These are phyloP conservation scores for Albophoma yamanashiensis DNA, from an alignment of 2,329 filamentous ascomycete species.

Conservation along the genomic window DNA sequence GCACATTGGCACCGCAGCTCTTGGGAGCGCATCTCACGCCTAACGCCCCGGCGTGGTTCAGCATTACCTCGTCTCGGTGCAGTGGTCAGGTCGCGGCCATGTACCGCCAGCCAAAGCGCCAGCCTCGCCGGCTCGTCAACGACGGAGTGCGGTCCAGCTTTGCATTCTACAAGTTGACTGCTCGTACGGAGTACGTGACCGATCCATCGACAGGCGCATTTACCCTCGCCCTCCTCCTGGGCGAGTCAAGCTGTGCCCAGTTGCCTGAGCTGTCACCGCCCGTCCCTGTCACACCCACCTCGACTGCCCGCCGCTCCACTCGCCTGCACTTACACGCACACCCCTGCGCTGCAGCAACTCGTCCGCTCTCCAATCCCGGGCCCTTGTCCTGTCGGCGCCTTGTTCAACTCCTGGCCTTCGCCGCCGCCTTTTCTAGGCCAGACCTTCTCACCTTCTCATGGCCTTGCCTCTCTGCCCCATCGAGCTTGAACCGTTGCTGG, in stretches of 20 bases:
- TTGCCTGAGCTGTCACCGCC: not conserved
- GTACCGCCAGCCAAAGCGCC: not conserved
- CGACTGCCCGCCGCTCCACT: not conserved
- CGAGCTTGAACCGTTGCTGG: not conserved
- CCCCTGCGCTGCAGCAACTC: not conserved
- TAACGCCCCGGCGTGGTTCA: not conserved
- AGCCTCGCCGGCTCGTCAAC: not conserved
- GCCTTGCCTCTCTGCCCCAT: not conserved
- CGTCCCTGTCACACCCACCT: not conserved
- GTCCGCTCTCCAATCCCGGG: not conserved
- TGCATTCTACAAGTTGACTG: not conserved
- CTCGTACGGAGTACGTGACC: no score
- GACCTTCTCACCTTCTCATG: not conserved
- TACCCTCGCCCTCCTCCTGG: not conserved
- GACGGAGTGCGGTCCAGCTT: not conserved
- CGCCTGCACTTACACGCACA: not conserved
- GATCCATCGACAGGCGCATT: not conserved
- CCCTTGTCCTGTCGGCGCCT: conserved; percentile 1
- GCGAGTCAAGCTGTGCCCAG: not conserved
- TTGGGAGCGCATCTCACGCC: not conserved
- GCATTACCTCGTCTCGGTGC: not conserved
- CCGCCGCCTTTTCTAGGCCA: not conserved
- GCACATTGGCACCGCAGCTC: not conserved
- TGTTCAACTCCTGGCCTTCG: not conserved
- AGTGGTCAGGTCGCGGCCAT: not conserved